Percentiles rank a stretch among this genome's conserved stretches.
phyloP scores from a whole-genome alignment of 148 eudicot genomes.

The Oxyria digyna region DNA sequence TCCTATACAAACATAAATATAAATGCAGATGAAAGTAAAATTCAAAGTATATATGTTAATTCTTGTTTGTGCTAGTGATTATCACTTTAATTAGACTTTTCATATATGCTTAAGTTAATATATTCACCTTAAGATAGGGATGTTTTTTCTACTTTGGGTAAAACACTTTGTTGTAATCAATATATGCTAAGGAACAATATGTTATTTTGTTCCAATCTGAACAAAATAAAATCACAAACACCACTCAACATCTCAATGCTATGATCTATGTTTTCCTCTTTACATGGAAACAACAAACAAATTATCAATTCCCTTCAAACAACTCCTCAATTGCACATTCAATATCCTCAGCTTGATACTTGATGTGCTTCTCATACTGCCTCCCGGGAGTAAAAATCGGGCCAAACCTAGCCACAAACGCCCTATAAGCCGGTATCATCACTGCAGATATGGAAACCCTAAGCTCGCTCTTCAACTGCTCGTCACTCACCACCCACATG shows the following conservation, averaged over 20 bases:
- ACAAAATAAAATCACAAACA: background rate
- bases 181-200: no score
- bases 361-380: slow-evolving; percentile 63
- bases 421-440: slow-evolving; percentile 80
- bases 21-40: no score
- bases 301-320: slow-evolving; percentile 49
- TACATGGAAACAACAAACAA: background rate
- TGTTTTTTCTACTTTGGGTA: no score
- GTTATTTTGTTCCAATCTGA: background rate
- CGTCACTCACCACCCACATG: slow-evolving; percentile 83
- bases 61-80: no score
- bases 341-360: slow-evolving; percentile 84
- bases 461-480: slow-evolving; percentile 79
- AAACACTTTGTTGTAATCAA: no score
- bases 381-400: slow-evolving; percentile 44
- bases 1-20: no score
- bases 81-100: no score
- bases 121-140: no score
- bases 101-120: no score
- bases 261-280: no score
- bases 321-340: slow-evolving; percentile 61
- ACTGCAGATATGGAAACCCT: slow-evolving; percentile 66
- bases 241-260: background rate
- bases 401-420: slow-evolving; percentile 59
- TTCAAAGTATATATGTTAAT: no score